These are phyloP conservation scores for Miscanthus sacchariflorus DNA, from an alignment of 202 grass and related monocot species.

Conservation along the genomic window DNA sequence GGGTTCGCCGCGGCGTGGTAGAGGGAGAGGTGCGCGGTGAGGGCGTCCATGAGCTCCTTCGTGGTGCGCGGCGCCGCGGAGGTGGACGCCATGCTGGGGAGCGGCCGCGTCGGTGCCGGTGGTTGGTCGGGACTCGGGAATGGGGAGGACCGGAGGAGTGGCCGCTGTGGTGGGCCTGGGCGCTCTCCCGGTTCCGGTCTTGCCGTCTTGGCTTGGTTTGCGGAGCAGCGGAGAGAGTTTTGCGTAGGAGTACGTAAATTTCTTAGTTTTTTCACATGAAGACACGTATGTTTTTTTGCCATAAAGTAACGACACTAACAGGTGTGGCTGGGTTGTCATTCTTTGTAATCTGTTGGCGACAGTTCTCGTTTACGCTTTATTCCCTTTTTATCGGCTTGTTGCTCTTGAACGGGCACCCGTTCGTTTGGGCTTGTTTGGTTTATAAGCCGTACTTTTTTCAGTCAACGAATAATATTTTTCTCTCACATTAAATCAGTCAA, in stretches of 20 bases:
- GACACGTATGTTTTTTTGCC: not conserved
- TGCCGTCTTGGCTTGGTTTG: not conserved
- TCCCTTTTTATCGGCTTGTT: not conserved
- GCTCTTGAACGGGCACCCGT: not conserved
- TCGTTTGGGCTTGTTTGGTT: too few relatives aligned
- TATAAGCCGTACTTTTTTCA: too few relatives aligned
- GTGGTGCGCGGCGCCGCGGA: constrained; percentile 53
- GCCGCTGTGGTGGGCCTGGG: constrained; percentile 36
- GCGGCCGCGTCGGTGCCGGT: constrained; percentile 34
- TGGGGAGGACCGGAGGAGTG: constrained; percentile 23
- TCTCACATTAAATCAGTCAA: too few relatives aligned
- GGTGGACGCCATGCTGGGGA: constrained; percentile 50
- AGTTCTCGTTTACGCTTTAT: not conserved
- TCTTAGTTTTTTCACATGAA: not conserved
- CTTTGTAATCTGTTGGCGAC: not conserved
- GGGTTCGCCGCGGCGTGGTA: constrained; percentile 72
- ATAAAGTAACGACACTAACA: not conserved
- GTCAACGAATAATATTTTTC: too few relatives aligned
- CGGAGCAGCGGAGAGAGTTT: not conserved
- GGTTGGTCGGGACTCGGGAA: constrained; percentile 47
- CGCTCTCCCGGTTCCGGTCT: not conserved
- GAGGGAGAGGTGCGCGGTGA: constrained; percentile 92
- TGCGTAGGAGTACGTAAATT: not conserved
- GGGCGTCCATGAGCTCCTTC: constrained; percentile 74
- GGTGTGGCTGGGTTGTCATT: not conserved